These are phyloP conservation scores for Hirsutella thompsonii DNA, from an alignment of 2,329 filamentous ascomycete species.

Conservation along the genomic window DNA sequence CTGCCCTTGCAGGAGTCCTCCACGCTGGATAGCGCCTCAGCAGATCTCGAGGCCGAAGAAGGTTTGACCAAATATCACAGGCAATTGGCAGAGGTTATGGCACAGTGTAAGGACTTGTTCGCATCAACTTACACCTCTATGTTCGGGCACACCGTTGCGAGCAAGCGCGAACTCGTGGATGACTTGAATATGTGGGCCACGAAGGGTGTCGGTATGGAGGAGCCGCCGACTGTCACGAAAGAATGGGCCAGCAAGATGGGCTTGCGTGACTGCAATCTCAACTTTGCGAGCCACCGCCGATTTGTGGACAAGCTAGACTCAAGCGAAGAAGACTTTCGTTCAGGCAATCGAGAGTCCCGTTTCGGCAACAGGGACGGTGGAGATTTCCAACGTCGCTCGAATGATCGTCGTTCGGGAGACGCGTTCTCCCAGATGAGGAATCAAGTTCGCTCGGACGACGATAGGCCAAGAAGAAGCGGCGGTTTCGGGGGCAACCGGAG, in stretches of 20 bases:
- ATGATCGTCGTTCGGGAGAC: conserved; percentile 8
- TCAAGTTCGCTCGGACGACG: conserved; percentile 13
- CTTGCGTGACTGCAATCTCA: conserved; percentile 19
- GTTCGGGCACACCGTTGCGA: conserved; percentile 35
- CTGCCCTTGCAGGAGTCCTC: conserved; percentile 47
- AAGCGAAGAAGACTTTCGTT: background rate
- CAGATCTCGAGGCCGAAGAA: conserved; percentile 38
- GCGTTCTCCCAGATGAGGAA: conserved; percentile 15
- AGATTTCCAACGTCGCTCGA: conserved; percentile 1
- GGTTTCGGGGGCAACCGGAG: no score
- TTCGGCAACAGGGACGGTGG: conserved; percentile 5
- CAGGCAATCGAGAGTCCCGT: conserved; percentile 2
- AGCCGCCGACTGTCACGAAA: conserved; percentile 27
- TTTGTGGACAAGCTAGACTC: no score
- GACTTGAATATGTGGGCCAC: conserved; percentile 40
- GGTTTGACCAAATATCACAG: conserved; percentile 29
- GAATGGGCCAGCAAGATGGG: conserved; percentile 18
- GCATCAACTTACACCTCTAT: conserved; percentile 42
- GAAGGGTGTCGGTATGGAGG: conserved; percentile 36
- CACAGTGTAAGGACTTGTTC: conserved; percentile 14
- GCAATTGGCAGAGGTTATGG: conserved; percentile 27
- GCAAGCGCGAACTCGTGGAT: conserved; percentile 26
- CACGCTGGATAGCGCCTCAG: conserved; percentile 35
- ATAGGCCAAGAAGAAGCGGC: background rate
- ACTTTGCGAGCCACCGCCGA: conserved; percentile 11